Conservation (phyloP, 352 stramenopile genomes). For the Globisporangium nodosum region DNA sequence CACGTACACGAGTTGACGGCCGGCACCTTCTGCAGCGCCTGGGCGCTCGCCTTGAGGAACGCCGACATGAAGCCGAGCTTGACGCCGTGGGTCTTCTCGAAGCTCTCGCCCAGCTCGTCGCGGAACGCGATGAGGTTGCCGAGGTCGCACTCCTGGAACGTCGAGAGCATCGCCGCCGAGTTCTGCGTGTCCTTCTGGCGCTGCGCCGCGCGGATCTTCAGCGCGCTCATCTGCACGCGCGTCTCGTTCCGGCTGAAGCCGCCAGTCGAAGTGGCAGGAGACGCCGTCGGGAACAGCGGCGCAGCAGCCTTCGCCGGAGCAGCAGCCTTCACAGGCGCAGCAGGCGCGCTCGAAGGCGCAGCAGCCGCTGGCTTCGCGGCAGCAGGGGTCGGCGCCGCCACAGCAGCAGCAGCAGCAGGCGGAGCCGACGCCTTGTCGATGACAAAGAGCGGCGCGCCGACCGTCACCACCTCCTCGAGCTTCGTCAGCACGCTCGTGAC, state of each 20-base stretch:
- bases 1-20: conserved; percentile 93
- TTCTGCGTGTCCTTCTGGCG: conserved; percentile 98
- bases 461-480: conserved; percentile 95
- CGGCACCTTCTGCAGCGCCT: conserved; percentile 90
- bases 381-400: conserved; percentile 7
- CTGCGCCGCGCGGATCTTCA: conserved; percentile 93
- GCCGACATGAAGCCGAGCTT: conserved; percentile 98
- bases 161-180: conserved; percentile 97
- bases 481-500: conserved; percentile 92
- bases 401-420: conserved; percentile 12
- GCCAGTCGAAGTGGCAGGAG: conserved; percentile 10
- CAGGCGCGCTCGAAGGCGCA: conserved; percentile 17
- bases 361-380: conserved; percentile 15
- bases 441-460: conserved; percentile 89
- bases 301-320: conserved; percentile 15
- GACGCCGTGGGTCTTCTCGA: conserved; percentile 96
- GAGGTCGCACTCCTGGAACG: conserved; percentile 99
- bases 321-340: conserved; percentile 12
- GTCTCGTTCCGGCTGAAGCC: conserved; percentile 67
- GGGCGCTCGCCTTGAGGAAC: conserved; percentile 96
- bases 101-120: conserved; percentile 89
- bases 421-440: conserved; percentile 77
- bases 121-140: conserved; percentile 93
- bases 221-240: conserved; percentile 93
- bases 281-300: conserved; percentile 3